Conservation (phyloP, 1,284 basidiomycete species). For the Cryptococcus sp. region DNA sequence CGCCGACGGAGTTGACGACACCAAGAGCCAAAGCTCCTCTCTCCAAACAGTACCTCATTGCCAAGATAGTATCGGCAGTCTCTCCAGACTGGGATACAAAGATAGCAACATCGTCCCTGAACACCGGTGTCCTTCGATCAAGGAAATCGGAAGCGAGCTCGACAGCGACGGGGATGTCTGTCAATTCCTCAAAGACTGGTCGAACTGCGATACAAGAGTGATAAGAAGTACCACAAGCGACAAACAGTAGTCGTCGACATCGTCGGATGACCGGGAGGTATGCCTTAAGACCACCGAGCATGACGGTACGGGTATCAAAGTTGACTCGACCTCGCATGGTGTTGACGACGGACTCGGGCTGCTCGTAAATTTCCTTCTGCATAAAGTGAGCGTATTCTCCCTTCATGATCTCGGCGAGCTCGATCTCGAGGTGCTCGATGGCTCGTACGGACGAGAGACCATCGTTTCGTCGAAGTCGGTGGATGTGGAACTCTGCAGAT, state of each 20-base stretch:
- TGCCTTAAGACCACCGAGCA: slow-evolving; percentile 88
- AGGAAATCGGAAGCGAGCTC: slow-evolving; percentile 97
- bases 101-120: slow-evolving; percentile 96
- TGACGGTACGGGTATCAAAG: slow-evolving; percentile 89
- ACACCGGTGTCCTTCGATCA: slow-evolving; percentile 98
- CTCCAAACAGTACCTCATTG: slow-evolving; percentile 93
- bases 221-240: slow-evolving; percentile 96
- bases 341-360: slow-evolving; percentile 99
- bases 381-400: slow-evolving; percentile 99
- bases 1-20: slow-evolving; percentile 96
- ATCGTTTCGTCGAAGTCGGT: slow-evolving; percentile 89
- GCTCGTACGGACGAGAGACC: slow-evolving; percentile 75
- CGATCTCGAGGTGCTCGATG: slow-evolving; percentile 98
- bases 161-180: slow-evolving; percentile 96
- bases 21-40: slow-evolving; percentile 89
- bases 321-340: slow-evolving; percentile 99
- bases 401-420: slow-evolving; percentile 99
- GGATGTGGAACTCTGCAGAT: slow-evolving; percentile 81
- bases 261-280: slow-evolving; percentile 95
- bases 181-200: slow-evolving; percentile 97
- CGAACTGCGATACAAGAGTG: slow-evolving; percentile 90
- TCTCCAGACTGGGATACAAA: slow-evolving; percentile 98
- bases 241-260: slow-evolving; percentile 91
- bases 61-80: slow-evolving; percentile 96
- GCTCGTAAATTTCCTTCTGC: slow-evolving; percentile 99